Base-by-base conservation (phyloP, 2,329 filamentous ascomycete species). In the Ascochyta clinopodiicola region DNA sequence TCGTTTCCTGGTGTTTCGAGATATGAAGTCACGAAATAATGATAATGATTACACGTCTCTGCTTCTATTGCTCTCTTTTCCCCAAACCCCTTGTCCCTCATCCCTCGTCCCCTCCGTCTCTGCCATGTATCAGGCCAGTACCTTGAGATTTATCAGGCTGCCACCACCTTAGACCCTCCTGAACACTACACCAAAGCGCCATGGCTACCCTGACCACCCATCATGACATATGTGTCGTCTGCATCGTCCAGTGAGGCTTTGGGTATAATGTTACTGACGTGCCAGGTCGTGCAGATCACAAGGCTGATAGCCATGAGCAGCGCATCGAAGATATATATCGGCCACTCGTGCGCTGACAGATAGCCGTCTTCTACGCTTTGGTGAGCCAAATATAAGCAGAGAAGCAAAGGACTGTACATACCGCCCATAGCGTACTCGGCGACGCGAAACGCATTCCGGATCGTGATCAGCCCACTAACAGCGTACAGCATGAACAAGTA, bases 301-400 rank as follows among this genome's bases (percentile, higher is more conserved):
- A 62, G 53, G 6, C 54, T 52, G 13, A 60, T 19, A 12, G 51
- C 43, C 80, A 82, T 81, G 1, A 80, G 78, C 12, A 80, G 51
- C 1, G 75, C 74, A 57, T 84, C 81, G 17, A 83, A 78, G 3
- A 79, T 76, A 66, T 80, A 83, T 44, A 82, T 77, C 3, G 79
- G 73, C 77, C 81, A 82, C 60, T 84, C 81, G 19, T 79, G 75
- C 2, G 63, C 73, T 52, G 81, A 80, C 0, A 78, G 70, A 60
- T 83, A 83, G 2, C 80, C 77, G 3, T 79, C 69, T 39, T 59
- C 34, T 42, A 19, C 51, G 42, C 15, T 17, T 17, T 35, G 15
- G 32, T 17, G 15, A 35, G 32, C 17, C 15, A 17, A 17, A 17
- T 6, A 17, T n/a, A 15, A 7, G 6, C 9, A 31, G 4, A 5